These are phyloP conservation scores for Nematocida ironsii DNA, from an alignment of 371 early-diverging fungal genomes.

Conservation along the genomic window DNA sequence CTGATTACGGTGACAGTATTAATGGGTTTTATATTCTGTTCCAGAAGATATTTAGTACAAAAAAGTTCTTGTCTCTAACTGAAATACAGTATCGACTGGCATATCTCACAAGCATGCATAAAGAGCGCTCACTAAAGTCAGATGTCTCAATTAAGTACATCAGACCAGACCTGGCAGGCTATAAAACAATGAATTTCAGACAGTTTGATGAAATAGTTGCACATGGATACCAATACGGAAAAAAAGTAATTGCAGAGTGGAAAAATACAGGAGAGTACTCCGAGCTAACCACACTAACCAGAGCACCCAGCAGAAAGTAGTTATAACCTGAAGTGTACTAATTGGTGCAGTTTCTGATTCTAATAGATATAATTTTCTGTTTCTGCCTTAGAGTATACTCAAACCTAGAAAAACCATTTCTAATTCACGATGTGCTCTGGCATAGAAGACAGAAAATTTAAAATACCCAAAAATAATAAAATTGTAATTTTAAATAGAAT, in stretches of 20 bases:
- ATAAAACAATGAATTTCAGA: slow-evolving; percentile 85
- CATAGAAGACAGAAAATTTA: too few species aligned
- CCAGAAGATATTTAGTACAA: slow-evolving; percentile 78
- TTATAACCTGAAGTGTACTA: background rate
- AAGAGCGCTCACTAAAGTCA: slow-evolving; percentile 79
- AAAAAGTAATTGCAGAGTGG: slow-evolving; percentile 78
- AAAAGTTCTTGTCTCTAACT: slow-evolving; percentile 80
- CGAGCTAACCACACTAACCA: slow-evolving; percentile 37
- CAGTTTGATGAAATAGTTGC: slow-evolving; percentile 83
- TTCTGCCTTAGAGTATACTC: too few species aligned
- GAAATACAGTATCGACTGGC: slow-evolving; percentile 93
- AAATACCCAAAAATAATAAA: too few species aligned
- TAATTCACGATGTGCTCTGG: too few species aligned
- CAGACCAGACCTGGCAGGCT: slow-evolving; percentile 80
- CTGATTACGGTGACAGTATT: slow-evolving; percentile 83
- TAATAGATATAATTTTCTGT: too few species aligned
- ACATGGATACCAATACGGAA: slow-evolving; percentile 82
- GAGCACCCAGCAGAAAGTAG: slow-evolving; percentile 22
- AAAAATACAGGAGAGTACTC: slow-evolving; percentile 73
- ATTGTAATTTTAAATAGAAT: too few species aligned
- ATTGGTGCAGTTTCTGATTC: too few species aligned
- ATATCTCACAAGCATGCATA: slow-evolving; percentile 76
- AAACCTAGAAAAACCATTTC: too few species aligned
- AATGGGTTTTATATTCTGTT: slow-evolving; percentile 86
- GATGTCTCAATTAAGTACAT: slow-evolving; percentile 79